Evolutionary conservation across 306 rosid genomes (phyloP).

Genomic region (Acacia confusa): DNA sequence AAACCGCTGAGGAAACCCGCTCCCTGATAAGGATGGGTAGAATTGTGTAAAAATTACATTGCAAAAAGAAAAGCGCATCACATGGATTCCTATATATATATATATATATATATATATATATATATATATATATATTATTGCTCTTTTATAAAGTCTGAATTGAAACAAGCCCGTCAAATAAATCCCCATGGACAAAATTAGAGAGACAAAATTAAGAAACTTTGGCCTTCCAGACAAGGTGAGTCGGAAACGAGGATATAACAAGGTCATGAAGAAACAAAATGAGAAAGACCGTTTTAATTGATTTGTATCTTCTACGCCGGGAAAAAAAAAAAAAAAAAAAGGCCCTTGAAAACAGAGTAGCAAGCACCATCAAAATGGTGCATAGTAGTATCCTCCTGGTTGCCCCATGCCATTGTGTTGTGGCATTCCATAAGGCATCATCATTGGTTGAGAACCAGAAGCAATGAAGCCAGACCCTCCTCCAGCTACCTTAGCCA

Average conservation of each 20-base stretch:
- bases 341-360: not conserved
- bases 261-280: not conserved
- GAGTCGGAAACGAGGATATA: not conserved
- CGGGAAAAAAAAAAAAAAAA: not conserved
- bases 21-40: too few relatives aligned
- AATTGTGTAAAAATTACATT: constrained; percentile 14
- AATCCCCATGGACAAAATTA: constrained; percentile 14
- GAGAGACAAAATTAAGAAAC: not conserved
- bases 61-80: constrained; percentile 2
- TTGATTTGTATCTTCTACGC: not conserved
- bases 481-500: constrained; percentile 50
- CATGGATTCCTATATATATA: not conserved
- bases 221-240: not conserved
- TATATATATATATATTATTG: not conserved
- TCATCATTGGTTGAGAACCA: constrained; percentile 44
- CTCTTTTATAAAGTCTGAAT: constrained; percentile 7
- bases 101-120: not conserved
- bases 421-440: constrained; percentile 73
- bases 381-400: constrained; percentile 62
- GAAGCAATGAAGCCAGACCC: constrained; percentile 47
- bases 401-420: constrained; percentile 49
- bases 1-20: too few relatives aligned
- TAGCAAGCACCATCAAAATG: constrained; percentile 26
- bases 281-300: not conserved
- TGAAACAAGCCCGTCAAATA: constrained; percentile 11